These are phyloP conservation scores for Saccharomycopsis lassenensis DNA, from an alignment of 805 yeast species.

Conservation along the genomic window DNA sequence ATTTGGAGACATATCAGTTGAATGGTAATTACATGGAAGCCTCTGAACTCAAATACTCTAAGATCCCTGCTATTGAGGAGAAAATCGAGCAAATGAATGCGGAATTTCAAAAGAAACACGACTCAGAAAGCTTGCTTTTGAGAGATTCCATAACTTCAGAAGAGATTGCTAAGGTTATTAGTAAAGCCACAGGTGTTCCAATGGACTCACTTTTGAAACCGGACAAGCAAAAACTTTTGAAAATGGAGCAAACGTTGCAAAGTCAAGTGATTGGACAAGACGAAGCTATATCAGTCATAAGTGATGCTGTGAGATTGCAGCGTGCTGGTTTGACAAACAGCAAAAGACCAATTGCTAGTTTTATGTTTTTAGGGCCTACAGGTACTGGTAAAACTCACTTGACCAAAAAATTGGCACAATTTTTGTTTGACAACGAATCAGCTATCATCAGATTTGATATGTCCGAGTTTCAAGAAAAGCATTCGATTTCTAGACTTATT, in stretches of 20 bases:
- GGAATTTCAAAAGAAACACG: slow-evolving; percentile 24
- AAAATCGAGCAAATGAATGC: slow-evolving; percentile 21
- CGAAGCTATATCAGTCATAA: slow-evolving; percentile 79
- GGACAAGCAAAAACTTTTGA: slow-evolving; percentile 80
- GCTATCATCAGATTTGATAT: slow-evolving; percentile 89
- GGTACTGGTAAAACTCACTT: slow-evolving; percentile 98
- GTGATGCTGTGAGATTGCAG: slow-evolving; percentile 92
- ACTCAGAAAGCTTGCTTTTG: slow-evolving; percentile 31
- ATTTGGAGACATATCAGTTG: slow-evolving; percentile 73
- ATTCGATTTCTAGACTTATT: slow-evolving; percentile 77
- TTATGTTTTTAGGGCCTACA: slow-evolving; percentile 95
- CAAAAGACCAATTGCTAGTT: slow-evolving; percentile 90
- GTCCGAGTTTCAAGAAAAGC: slow-evolving; percentile 97
- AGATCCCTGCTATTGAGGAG: slow-evolving; percentile 49
- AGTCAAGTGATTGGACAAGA: slow-evolving; percentile 89
- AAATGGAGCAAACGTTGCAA: slow-evolving; percentile 73
- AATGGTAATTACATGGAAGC: slow-evolving; percentile 81
- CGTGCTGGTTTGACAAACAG: slow-evolving; percentile 95
- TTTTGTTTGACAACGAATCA: slow-evolving; percentile 78
- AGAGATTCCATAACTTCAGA: slow-evolving; percentile 93
- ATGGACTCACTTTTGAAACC: slow-evolving; percentile 85
- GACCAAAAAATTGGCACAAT: slow-evolving; percentile 86
- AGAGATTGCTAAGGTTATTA: slow-evolving; percentile 85
- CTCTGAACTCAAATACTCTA: slow-evolving; percentile 78
- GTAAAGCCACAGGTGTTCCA: slow-evolving; percentile 94